Conservation (phyloP, 139 green algal species). For the Coelastrella sp. region DNA sequence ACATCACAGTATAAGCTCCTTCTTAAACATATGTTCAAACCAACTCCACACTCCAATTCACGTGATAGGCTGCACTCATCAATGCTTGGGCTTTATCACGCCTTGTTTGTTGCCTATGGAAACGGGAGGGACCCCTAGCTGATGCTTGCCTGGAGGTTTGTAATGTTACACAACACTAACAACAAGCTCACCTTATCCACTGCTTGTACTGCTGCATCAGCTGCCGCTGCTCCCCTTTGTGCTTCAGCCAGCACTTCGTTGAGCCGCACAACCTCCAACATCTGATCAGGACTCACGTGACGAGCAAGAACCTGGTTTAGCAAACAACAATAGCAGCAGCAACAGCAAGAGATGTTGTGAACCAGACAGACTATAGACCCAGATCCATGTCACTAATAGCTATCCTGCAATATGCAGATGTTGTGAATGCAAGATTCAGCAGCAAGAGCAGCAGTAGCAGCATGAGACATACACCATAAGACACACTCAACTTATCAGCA, state of each 20-base stretch:
- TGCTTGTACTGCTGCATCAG: constrained; percentile 66
- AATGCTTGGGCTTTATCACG: too few relatives aligned
- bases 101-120: neutral
- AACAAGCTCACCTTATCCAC: constrained; percentile 54
- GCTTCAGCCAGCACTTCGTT: constrained; percentile 46
- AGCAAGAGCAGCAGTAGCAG: neutral
- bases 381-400: neutral
- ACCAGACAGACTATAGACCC: neutral
- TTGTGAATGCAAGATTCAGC: too few relatives aligned
- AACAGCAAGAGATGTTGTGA: neutral
- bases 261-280: constrained; percentile 35
- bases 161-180: neutral
- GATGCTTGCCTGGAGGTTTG: too few relatives aligned
- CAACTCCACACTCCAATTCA: too few relatives aligned
- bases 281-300: constrained; percentile 9
- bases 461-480: too few relatives aligned
- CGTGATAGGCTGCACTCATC: too few relatives aligned
- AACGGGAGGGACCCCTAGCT: too few relatives aligned
- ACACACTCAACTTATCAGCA: too few relatives aligned
- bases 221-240: constrained; percentile 46
- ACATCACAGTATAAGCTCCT: too few relatives aligned
- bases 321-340: neutral
- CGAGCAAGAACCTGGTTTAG: constrained; percentile 28
- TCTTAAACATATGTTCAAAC: too few relatives aligned
- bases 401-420: too few relatives aligned